A percentile compares a stretch with the other conserved stretches of the same genome.
Conservation (phyloP, 2,329 filamentous ascomycete genomes). For the Talaromyces piceae region DNA sequence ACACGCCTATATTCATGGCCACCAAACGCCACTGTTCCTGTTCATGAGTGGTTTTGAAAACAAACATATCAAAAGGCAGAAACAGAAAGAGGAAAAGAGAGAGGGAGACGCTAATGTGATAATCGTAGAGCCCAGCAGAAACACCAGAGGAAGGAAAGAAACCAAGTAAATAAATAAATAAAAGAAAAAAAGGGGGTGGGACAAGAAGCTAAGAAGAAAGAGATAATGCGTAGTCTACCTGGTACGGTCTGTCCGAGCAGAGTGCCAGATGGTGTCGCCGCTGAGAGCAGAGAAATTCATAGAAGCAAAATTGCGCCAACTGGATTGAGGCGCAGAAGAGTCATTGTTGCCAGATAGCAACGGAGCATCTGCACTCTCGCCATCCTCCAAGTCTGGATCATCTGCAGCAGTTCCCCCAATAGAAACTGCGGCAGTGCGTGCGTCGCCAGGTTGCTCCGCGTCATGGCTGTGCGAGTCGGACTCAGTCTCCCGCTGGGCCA, state of each 20-base stretch:
- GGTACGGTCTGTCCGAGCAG: conserved; percentile 31
- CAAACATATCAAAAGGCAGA: too few species aligned
- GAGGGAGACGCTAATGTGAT: conserved; percentile 28
- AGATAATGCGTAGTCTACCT: conserved; percentile 27
- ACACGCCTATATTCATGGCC: conserved; percentile 14
- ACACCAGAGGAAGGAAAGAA: conserved; percentile 11
- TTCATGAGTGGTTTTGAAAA: neutral
- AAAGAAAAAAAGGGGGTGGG: conserved; percentile 8
- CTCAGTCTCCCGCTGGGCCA: conserved; percentile 41
- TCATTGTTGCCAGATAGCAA: conserved; percentile 24
- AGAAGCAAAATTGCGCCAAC: conserved; percentile 38
- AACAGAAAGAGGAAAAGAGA: too few species aligned
- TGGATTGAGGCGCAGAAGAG: conserved; percentile 26
- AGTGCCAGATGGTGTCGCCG: conserved; percentile 41
- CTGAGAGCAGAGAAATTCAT: conserved; percentile 40
- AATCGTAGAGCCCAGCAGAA: conserved; percentile 1
- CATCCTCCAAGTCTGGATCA: conserved; percentile 38
- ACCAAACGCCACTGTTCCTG: conserved; percentile 25
- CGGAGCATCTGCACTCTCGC: conserved; percentile 25
- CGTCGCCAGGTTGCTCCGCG: conserved; percentile 37
- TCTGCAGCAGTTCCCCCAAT: conserved; percentile 37
- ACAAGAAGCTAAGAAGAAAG: too few species aligned
- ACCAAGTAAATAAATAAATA: conserved; percentile 3
- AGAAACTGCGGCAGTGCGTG: conserved; percentile 38
- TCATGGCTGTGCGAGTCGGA: conserved; percentile 21